Percentiles rank a stretch among this genome's conserved stretches.
Conservation (phyloP, 805 yeast genomes). For the Kluyveromyces dobzhanskii region DNA sequence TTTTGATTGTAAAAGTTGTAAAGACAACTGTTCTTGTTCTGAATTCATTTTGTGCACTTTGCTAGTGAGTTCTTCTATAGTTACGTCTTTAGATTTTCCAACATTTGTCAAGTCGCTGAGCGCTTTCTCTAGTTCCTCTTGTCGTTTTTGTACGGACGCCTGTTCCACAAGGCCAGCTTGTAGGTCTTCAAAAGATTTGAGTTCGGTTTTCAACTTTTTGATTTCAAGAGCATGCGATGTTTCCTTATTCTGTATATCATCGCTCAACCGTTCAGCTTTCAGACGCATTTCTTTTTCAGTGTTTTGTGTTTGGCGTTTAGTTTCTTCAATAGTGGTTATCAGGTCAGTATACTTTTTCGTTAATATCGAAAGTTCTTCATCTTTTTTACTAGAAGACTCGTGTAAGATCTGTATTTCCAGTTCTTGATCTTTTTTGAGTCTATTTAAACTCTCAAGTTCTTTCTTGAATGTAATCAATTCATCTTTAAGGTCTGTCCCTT, state of each 20-base stretch:
- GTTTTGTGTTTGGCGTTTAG: background rate
- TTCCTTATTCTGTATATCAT: background rate
- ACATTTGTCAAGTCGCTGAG: background rate
- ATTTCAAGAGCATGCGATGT: background rate
- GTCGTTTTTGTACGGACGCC: background rate
- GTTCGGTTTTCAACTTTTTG: background rate
- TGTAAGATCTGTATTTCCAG: slow-evolving; percentile 5
- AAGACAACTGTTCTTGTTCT: too few relatives aligned
- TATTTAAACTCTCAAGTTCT: slow-evolving; percentile 3
- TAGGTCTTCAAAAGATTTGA: background rate
- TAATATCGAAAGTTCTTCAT: slow-evolving; percentile 1
- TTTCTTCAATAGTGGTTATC: background rate
- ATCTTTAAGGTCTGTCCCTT: slow-evolving; percentile 4
- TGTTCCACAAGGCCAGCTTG: background rate
- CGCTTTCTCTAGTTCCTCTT: background rate
- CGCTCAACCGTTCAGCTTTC: background rate
- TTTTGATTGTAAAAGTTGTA: background rate
- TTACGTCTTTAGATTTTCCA: background rate
- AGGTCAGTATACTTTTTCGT: background rate
- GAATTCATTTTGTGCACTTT: too few relatives aligned
- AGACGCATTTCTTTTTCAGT: too few relatives aligned
- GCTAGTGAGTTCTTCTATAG: background rate
- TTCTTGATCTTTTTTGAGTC: slow-evolving; percentile 4
- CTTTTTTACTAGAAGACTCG: slow-evolving; percentile 4
- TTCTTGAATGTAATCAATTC: slow-evolving; percentile 10